Evolutionary conservation across 2,329 filamentous ascomycete genomes (phyloP), one percentile per base, ranked within the genome.

Genomic region (Pseudogymnoascus sp.): DNA sequence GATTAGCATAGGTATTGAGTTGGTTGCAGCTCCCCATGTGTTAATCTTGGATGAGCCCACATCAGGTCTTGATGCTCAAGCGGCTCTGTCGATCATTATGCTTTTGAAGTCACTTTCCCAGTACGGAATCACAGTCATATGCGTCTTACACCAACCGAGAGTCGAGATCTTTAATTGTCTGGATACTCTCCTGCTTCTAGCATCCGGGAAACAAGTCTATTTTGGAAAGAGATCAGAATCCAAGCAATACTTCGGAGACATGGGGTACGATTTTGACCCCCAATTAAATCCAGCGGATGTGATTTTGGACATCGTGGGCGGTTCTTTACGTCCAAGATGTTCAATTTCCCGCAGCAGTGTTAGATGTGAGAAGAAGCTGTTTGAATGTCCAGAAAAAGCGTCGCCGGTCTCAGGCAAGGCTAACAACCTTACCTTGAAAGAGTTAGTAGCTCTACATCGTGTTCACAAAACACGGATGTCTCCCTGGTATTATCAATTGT

Each of bases 61-160:
- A 1, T 81, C 78, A 42, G 80, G 80, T 1, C 72, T 83, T 4
- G 83, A 86, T 70, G 80, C 83, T 0, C 81, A 80, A 0, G 79
- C 82, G 7, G 83, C 83, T 0, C 17, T 44, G 11, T 44, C 40
- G 23, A 21, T 21, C 33, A 83, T 85, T 77, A 74, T 75, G 2
- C 79, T 82, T 0, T 73, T 86, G 6, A 80, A 81, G 64, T 44
- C 19, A 0, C 78, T 86, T 46, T 79, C 82, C 7, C 76, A 77
- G 1, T 74, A 83, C 0, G 83, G 83, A 1, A 82, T 85, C 11
- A 83, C 82, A 2, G 79, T 83, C 42, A 81, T 86, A 61, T 78
- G 81, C 50, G 83, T 84, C 63, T 83, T 86, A 65, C 83, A 86
- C 68, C 83, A 87, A 68, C 84, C 84, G 2, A 77, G 83, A 6